Percentiles rank a stretch among this genome's conserved stretches.
These are phyloP conservation scores for Fusarium humuli DNA, from an alignment of 2,329 filamentous ascomycete genomes.

Conservation along the genomic window DNA sequence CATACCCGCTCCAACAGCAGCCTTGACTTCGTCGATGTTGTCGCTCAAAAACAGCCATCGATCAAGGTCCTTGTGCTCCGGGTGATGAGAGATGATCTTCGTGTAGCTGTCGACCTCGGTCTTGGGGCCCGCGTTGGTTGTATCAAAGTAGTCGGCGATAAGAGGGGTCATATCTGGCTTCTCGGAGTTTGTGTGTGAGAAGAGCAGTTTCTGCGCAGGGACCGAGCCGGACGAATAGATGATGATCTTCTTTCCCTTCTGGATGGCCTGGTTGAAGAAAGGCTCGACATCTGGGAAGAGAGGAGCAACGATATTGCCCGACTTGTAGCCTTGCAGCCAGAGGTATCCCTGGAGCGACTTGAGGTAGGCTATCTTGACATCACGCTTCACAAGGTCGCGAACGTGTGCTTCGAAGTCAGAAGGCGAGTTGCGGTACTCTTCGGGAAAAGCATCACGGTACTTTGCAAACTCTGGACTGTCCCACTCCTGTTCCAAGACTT, in stretches of 20 bases:
- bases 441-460: slow-evolving; percentile 78
- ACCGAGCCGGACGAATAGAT: slow-evolving; percentile 89
- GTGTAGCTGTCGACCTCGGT: slow-evolving; percentile 74
- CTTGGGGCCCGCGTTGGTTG: slow-evolving; percentile 82
- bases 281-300: slow-evolving; percentile 80
- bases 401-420: slow-evolving; percentile 74
- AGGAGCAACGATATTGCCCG: slow-evolving; percentile 76
- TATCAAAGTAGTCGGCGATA: slow-evolving; percentile 80
- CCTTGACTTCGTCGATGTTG: slow-evolving; percentile 76
- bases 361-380: slow-evolving; percentile 81
- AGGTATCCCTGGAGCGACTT: slow-evolving; percentile 85
- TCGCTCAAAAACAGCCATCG: slow-evolving; percentile 85
- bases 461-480: slow-evolving; percentile 70
- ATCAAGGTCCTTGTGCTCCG: slow-evolving; percentile 57
- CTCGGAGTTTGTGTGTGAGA: slow-evolving; percentile 71
- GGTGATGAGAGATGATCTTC: slow-evolving; percentile 64
- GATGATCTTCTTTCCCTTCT: slow-evolving; percentile 68
- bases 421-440: slow-evolving; percentile 69
- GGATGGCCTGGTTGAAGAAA: slow-evolving; percentile 69
- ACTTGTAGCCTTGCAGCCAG: slow-evolving; percentile 79
- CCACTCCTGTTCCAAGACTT: slow-evolving; percentile 75
- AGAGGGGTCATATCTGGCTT: slow-evolving; percentile 69
- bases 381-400: slow-evolving; percentile 74
- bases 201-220: slow-evolving; percentile 82
- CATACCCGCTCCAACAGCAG: slow-evolving; percentile 73